These are phyloP conservation scores for Camellia sinensis DNA, from an alignment of 148 eudicot genomes.

Conservation along the genomic window DNA sequence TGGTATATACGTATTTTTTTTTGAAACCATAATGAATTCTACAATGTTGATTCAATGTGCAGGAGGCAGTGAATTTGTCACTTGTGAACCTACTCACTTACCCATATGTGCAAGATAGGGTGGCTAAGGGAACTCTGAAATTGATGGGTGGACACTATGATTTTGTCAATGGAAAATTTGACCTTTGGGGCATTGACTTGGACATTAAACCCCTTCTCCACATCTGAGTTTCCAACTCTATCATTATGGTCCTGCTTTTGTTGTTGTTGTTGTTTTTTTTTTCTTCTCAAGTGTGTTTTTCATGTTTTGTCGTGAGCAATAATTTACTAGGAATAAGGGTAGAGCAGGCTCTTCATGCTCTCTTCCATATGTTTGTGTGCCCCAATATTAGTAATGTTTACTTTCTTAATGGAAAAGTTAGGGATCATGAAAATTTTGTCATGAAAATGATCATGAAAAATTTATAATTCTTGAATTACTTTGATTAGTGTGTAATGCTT, in stretches of 20 bases:
- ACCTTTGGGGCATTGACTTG: neutral
- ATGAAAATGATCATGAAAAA: no score
- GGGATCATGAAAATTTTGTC: no score
- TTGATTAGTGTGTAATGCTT: no score
- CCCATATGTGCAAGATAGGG: neutral
- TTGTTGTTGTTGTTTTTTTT: no score
- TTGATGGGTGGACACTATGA: conserved; percentile 13
- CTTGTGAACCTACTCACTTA: conserved; percentile 1
- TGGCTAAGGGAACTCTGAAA: neutral
- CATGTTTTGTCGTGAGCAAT: neutral
- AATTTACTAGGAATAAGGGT: neutral
- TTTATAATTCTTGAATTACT: no score
- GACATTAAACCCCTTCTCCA: neutral
- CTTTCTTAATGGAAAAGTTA: no score
- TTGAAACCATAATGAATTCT: no score
- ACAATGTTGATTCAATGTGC: neutral
- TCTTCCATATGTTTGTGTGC: no score
- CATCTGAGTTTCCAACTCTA: no score
- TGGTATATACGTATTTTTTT: no score
- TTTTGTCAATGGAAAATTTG: neutral
- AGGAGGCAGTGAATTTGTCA: conserved; percentile 17
- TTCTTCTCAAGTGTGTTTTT: neutral
- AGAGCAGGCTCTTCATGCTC: neutral
- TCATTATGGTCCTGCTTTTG: no score
- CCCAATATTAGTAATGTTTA: no score